Evolutionary conservation across 148 eudicot species (phyloP).

Genomic region (Nyssa sinensis): DNA sequence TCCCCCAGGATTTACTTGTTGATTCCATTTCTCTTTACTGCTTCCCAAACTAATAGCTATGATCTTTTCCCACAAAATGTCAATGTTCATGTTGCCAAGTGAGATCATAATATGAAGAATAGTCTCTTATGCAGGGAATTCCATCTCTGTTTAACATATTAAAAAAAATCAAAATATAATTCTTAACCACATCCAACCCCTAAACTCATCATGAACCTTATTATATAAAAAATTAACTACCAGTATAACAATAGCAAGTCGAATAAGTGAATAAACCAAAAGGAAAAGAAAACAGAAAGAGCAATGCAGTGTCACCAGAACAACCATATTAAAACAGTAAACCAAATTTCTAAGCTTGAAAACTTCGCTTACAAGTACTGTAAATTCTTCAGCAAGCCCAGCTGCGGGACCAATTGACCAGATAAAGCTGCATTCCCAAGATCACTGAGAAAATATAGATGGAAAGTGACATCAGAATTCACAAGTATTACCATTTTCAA

Average conservation of each 20-base stretch:
- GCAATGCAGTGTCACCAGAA: neutral
- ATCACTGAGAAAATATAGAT: slow-evolving; percentile 57
- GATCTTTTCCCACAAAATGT: no score
- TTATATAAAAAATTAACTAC: neutral
- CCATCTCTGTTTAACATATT: no score
- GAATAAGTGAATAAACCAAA: neutral
- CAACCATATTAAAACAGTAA: no score
- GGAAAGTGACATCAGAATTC: slow-evolving; percentile 5
- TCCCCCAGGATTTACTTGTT: no score
- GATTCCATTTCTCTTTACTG: no score
- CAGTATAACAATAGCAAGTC: neutral
- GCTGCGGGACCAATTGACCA: slow-evolving; percentile 82
- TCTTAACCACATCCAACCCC: neutral
- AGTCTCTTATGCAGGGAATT: no score
- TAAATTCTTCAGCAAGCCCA: slow-evolving; percentile 82
- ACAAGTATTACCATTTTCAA: neutral
- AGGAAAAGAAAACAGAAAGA: neutral
- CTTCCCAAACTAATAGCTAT: no score
- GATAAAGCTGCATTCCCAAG: slow-evolving; percentile 96
- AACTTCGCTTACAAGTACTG: slow-evolving; percentile 75
- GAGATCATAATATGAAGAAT: no score
- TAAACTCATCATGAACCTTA: no score
- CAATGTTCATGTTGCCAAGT: no score
- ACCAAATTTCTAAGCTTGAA: no score
- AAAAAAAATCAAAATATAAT: neutral